These are phyloP conservation scores for Streptanthus diversifolius DNA, from an alignment of 345 rosid species.

Conservation along the genomic window DNA sequence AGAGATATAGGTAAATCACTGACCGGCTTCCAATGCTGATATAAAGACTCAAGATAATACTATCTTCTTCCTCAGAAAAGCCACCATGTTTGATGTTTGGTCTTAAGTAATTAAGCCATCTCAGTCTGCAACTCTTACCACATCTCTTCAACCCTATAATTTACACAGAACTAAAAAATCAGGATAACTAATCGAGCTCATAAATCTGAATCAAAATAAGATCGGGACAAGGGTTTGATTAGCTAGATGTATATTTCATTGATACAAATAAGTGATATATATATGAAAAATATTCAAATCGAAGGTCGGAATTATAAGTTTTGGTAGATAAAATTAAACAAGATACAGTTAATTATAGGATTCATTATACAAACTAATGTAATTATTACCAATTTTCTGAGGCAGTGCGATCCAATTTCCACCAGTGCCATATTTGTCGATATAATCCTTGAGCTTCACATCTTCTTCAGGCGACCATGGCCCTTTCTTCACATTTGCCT, in stretches of 20 bases:
- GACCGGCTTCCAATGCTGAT: slow-evolving; percentile 98
- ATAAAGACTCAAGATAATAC: slow-evolving; percentile 92
- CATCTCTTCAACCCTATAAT: slow-evolving; percentile 83
- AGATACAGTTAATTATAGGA: neutral
- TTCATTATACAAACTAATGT: neutral
- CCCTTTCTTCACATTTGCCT: slow-evolving; percentile 87
- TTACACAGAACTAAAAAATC: slow-evolving; percentile 13
- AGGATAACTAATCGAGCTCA: neutral
- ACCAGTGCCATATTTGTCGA: slow-evolving; percentile 79
- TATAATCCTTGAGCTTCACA: slow-evolving; percentile 83
- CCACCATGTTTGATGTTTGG: slow-evolving; percentile 98
- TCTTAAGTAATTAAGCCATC: slow-evolving; percentile 95
- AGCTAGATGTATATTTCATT: neutral
- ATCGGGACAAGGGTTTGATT: neutral
- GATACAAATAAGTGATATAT: neutral
- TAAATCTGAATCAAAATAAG: neutral
- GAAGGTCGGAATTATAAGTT: neutral
- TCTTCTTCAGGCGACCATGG: slow-evolving; percentile 99
- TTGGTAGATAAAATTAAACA: neutral
- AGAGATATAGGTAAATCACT: slow-evolving; percentile 5
- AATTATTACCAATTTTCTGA: slow-evolving; percentile 73
- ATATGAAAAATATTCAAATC: neutral
- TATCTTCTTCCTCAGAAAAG: slow-evolving; percentile 98
- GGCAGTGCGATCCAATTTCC: slow-evolving; percentile 99
- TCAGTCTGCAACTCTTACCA: slow-evolving; percentile 95